Percentiles rank a stretch among this genome's conserved stretches.
These are phyloP conservation scores for Umbelopsis vinacea DNA, from an alignment of 192 early-diverging fungal species.

Conservation along the genomic window DNA sequence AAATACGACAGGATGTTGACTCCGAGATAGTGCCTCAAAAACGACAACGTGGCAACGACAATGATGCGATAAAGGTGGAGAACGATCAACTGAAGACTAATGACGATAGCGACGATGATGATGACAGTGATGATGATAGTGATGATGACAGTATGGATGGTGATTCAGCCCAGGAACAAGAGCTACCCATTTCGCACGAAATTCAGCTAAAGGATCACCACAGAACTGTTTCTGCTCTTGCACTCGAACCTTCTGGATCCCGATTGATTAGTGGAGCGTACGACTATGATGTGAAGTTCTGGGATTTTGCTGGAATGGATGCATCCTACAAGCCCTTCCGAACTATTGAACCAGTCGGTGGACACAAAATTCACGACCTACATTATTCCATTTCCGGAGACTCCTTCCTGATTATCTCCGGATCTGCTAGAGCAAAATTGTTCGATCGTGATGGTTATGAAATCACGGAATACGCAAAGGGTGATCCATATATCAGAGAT, in stretches of 20 bases:
- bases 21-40: not conserved
- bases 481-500: constrained; percentile 94
- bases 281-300: constrained; percentile 83
- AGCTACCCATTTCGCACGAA: constrained; percentile 71
- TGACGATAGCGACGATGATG: constrained; percentile 17
- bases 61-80: not conserved
- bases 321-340: constrained; percentile 73
- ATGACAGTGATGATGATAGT: constrained; percentile 31
- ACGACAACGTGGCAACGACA: not conserved
- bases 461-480: constrained; percentile 78
- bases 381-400: constrained; percentile 78
- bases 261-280: constrained; percentile 78
- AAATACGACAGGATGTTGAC: constrained; percentile 1
- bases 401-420: constrained; percentile 79
- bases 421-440: constrained; percentile 71
- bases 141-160: constrained; percentile 47
- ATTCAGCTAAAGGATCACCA: constrained; percentile 68
- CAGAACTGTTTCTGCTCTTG: constrained; percentile 75
- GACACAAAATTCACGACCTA: constrained; percentile 82
- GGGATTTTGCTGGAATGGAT: constrained; percentile 95
- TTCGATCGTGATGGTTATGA: constrained; percentile 80
- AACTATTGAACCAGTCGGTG: constrained; percentile 77
- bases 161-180: constrained; percentile 30
- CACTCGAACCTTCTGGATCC: constrained; percentile 84
- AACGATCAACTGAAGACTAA: constrained; percentile 12